Evolutionary conservation across 2,329 filamentous ascomycete genomes (phyloP), one percentile per base, ranked within the genome.

Genomic region (Scedosporium aurantiacum): DNA sequence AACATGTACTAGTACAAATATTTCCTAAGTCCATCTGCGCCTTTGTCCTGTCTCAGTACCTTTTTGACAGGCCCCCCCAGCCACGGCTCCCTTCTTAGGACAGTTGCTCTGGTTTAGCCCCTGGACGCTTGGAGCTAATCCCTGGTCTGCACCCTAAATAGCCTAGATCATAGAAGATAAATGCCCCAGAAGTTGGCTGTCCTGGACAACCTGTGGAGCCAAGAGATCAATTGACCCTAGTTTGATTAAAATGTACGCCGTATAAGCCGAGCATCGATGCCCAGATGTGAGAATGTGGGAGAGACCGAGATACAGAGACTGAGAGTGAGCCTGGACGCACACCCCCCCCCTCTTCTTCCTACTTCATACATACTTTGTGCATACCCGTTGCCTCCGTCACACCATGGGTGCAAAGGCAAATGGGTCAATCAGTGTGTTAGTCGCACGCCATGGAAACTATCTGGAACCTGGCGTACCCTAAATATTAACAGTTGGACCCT

Each of bases 191-290:
- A 18, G 21, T 52, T 41, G 40, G 58, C 63, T 66, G 56, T 63
- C 63, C 64, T 47, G 62, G 63, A 62, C 64, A 63, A 64, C 64
- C 65, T 43, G 61, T 25, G 58, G 40, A 41, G 40, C 57, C 57
- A 40, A 57, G 50, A 54, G 18, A 54, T 4, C 45, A 7, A 50
- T 23, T 12, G n/a, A 50, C 55, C 40, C 40, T 10, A 60, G 43
- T 60, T 52, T 60, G 58, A 60, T 60, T 60, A 50, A 43, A 32
- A 60, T 43, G 32, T 37, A 37, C 32, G 2, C 32, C 32, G 32
- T 37, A 37, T 37, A 37, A 37, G 32, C 32, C 32, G 32, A 37
- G 32, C 4, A 10, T 37, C 12, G 10, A 37, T 37, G 32, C 32
- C 32, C 32, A 37, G 32, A 32, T 32, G n/a, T n/a, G n/a, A n/a